Base-by-base conservation (phyloP, 441 rosid genomes). In the Euphorbia schlechtendalii region DNA sequence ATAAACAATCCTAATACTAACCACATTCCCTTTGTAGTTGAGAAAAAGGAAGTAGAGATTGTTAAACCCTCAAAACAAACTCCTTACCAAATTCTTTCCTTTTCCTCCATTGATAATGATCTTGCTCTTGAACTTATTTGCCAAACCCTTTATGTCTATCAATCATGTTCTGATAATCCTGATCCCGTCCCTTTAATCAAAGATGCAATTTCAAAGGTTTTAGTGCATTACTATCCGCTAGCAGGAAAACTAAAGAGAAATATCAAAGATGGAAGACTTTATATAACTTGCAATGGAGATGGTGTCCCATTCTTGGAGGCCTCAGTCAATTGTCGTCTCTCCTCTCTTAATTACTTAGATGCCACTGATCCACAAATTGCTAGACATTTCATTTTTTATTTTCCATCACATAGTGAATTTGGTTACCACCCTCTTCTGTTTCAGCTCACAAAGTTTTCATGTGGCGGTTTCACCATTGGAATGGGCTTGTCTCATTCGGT, bases 381-480 rank as follows among this genome's bases (percentile, higher is more conserved):
- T 11, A 28, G 72, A 69, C 69, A 72, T 11, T 76, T 85, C 2
- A 80, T 74, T 48, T 80, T 73, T 52, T 73, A 76, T 67, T 66
- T 69, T 21, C 57, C 67, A 55, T 60, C 69, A 24, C 69, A 69
- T 3, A 45, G 68, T 65, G 52, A 77, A 1, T 56, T 32, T 57
- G 84, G 76, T 20, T 78, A 74, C 20, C 72, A 69, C 67, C 84
- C 76, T 53, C 55, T 85, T 2, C 71, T 81, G 28, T 58, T 85
- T 21, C 87, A 85, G 48, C 64, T 85, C 27, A 83, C 90, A 7
- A 73, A 63, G 34, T 81, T 83, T 64, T 41, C 76, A 15, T 85
- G 90, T 48, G 90, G 90, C 7, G 90, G 90, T 24, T 61, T 85
- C 67, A 74, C 84, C 3, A 54, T 85, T 64, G 87, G 80, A 36